These are phyloP conservation scores for Penicillium psychrosexuale DNA, from an alignment of 2,329 filamentous ascomycete genomes.

Conservation along the genomic window DNA sequence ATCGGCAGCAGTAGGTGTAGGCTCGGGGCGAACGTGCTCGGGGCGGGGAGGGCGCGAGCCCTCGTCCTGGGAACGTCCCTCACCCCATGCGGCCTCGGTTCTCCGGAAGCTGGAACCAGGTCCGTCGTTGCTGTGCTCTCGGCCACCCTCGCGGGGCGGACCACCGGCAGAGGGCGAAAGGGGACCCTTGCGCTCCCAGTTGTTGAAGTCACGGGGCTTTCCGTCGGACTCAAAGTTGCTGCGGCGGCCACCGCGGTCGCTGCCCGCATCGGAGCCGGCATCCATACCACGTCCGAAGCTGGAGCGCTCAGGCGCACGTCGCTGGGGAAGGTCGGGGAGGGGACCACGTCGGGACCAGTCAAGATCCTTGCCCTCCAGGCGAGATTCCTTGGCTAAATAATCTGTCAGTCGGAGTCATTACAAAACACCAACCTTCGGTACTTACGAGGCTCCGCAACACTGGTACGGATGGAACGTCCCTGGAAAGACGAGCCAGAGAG, in stretches of 20 bases:
- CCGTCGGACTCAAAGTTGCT: conserved; percentile 70
- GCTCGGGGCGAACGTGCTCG: conserved; percentile 62
- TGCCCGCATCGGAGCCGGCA: conserved; percentile 53
- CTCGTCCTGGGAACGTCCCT: conserved; percentile 65
- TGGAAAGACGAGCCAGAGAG: conserved; percentile 80
- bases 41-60: conserved; percentile 73
- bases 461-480: conserved; percentile 85
- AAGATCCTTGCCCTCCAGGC: conserved; percentile 76
- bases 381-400: conserved; percentile 70
- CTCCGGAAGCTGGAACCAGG: conserved; percentile 59
- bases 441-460: conserved; percentile 93
- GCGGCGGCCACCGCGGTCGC: conserved; percentile 64
- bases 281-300: conserved; percentile 57
- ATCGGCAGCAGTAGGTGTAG: conserved; percentile 80
- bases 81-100: conserved; percentile 72
- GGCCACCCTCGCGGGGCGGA: conserved; percentile 55
- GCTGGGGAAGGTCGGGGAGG: conserved; percentile 67
- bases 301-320: conserved; percentile 54
- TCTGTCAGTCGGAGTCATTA: conserved; percentile 33
- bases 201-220: conserved; percentile 74
- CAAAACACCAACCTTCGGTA: not conserved
- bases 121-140: conserved; percentile 59
- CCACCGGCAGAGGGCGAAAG: conserved; percentile 65
- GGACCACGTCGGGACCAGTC: conserved; percentile 95
- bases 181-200: conserved; percentile 94